phyloP scores from a whole-genome alignment of 1,284 basidiomycete species.

The Heimioporus punctisporus region DNA sequence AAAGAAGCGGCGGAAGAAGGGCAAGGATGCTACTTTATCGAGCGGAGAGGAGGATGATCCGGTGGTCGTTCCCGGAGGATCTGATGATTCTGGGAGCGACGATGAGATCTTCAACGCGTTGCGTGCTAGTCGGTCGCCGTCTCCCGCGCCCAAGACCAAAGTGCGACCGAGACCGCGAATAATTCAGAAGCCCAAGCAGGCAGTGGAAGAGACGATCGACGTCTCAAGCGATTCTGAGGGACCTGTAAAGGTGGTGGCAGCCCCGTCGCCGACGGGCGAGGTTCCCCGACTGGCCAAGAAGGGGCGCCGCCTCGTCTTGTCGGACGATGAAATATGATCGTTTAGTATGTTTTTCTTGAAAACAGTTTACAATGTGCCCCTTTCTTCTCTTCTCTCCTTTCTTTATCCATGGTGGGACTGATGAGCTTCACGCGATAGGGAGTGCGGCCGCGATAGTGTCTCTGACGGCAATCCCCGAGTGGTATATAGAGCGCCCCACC shows the following conservation, averaged over 20 bases:
- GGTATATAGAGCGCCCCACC: neutral
- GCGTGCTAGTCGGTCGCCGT: slow-evolving; percentile 28
- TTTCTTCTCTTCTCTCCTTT: neutral
- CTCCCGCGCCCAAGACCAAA: slow-evolving; percentile 11
- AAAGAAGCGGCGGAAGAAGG: slow-evolving; percentile 60
- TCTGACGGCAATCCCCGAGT: slow-evolving; percentile 1
- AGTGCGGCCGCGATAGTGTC: neutral
- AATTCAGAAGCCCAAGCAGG: slow-evolving; percentile 16
- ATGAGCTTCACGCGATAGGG: slow-evolving; percentile 11
- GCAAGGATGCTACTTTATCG: slow-evolving; percentile 9
- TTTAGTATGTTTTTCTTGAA: slow-evolving; percentile 6
- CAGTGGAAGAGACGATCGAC: slow-evolving; percentile 11
- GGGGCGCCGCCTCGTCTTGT: slow-evolving; percentile 39
- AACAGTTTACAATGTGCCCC: too few species aligned
- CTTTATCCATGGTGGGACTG: neutral
- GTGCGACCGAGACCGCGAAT: slow-evolving; percentile 31
- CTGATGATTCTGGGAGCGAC: slow-evolving; percentile 20
- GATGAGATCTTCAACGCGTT: slow-evolving; percentile 24
- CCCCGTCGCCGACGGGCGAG: slow-evolving; percentile 4
- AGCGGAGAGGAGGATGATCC: slow-evolving; percentile 9
- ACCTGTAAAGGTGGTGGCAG: neutral
- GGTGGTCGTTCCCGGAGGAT: neutral
- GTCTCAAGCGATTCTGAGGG: slow-evolving; percentile 28
- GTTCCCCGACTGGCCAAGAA: slow-evolving; percentile 24
- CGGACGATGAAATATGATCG: slow-evolving; percentile 43